Evolutionary conservation across 495 filamentous ascomycete species (phyloP), one percentile per base, ranked within the genome.

Genomic region (Rostrohypoxylon terebratum): DNA sequence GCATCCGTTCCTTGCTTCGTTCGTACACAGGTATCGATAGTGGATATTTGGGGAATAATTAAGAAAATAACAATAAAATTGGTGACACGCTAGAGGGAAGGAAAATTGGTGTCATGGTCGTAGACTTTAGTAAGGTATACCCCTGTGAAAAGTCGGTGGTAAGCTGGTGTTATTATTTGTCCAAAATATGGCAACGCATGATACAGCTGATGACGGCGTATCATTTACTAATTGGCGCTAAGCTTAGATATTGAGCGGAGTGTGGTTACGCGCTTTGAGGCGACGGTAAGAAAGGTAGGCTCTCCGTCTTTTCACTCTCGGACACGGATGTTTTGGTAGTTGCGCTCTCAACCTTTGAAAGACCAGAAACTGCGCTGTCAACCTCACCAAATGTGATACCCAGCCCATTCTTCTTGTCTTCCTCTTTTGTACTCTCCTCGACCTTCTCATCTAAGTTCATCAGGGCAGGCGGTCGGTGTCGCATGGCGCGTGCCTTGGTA

Each of bases 401-500:
- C 0, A 87, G 77, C 31, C 85, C 85, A 47, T 82, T 82, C 57
- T 71, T 69, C 25, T 78, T 73, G 21, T 69, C 70, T 2, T 71
- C 71, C 5, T 67, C 65, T 16, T 74, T 77, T 16, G 54, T 51
- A 28, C 73, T 69, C 40, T 81, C 79, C 44, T 82, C 82, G 23
- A 77, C 78, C 50, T 83, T 81, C 68, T 91, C 89, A 54, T 91
- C 90, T 3, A 89, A 82, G 59, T 87, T 87, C 91, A 93, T 94
- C 42, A 98, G 83, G 7, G 92, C 93, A 8, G 96, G 96, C 6
- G 96, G 96, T 5, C 94, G 87, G 77, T 96, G 91, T 58, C 91
- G 90, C 90, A 94, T 91, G 72, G 90, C 82, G 61, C 87, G 87
- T 36, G 94, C 94, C 79, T 96, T 95, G 42, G 90, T 89, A 10